These are phyloP conservation scores for Erodium texanum DNA, from an alignment of 441 rosid genomes.

Conservation along the genomic window DNA sequence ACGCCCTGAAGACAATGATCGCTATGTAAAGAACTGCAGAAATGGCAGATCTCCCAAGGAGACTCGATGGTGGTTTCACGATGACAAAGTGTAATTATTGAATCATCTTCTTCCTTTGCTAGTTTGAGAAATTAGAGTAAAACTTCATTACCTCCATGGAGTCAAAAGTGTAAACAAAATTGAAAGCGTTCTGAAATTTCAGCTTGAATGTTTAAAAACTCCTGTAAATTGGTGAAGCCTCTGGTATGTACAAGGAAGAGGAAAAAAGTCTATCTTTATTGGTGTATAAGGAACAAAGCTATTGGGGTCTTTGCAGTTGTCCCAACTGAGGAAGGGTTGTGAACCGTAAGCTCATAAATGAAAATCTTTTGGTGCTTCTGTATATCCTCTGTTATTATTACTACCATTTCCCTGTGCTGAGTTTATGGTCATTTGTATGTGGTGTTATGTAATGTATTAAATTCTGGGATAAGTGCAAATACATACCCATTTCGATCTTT, in stretches of 20 bases:
- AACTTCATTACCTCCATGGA: constrained; percentile 18
- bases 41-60: constrained; percentile 97
- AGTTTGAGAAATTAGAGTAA: constrained; percentile 26
- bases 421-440: no score
- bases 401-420: no score
- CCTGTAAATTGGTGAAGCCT: constrained; percentile 39
- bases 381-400: no score
- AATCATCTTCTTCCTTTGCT: constrained; percentile 21
- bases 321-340: no score
- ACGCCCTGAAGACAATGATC: constrained; percentile 97
- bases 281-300: no score
- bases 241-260: constrained; percentile 37
- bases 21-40: constrained; percentile 89
- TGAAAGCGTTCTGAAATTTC: constrained; percentile 24
- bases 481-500: no score
- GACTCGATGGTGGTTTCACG: constrained; percentile 99
- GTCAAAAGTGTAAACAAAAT: constrained; percentile 18
- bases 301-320: no score
- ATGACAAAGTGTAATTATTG: constrained; percentile 65
- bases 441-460: no score
- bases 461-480: no score
- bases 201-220: constrained; percentile 29
- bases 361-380: no score
- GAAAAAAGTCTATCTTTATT: constrained; percentile 16
- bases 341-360: no score